Percentiles rank a stretch among this genome's conserved stretches.
Conservation (phyloP, 2,329 filamentous ascomycete species). For the Exophiala aquamarina region DNA sequence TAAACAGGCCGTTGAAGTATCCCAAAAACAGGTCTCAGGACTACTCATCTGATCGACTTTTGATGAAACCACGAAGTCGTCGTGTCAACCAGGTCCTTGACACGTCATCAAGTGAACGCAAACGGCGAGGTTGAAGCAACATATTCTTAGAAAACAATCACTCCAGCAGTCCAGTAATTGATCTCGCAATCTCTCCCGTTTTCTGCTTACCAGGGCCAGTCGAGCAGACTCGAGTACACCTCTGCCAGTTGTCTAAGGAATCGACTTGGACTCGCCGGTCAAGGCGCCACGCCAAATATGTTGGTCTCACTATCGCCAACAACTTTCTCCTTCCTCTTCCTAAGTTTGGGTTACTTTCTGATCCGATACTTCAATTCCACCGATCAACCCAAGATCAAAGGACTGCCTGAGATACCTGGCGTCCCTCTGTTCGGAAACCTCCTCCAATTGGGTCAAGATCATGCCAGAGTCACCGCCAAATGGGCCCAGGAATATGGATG, state of each 20-base stretch:
- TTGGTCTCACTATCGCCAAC: constrained; percentile 20
- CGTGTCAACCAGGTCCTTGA: too few species aligned
- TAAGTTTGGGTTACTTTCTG: constrained; percentile 40
- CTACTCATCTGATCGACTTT: too few species aligned
- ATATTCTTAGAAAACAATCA: too few species aligned
- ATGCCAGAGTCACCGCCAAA: constrained; percentile 55
- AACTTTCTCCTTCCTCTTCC: constrained; percentile 31
- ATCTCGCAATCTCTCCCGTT: neutral
- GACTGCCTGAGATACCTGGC: constrained; percentile 61
- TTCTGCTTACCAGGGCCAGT: neutral
- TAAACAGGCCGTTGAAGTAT: too few species aligned
- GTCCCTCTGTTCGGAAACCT: constrained; percentile 65
- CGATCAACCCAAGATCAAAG: constrained; percentile 61
- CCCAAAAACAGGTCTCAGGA: too few species aligned
- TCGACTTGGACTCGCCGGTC: too few species aligned
- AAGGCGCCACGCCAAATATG: constrained; percentile 13
- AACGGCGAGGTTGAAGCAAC: too few species aligned
- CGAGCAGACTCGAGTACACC: too few species aligned
- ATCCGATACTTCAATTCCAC: constrained; percentile 49
- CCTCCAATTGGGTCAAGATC: constrained; percentile 58
- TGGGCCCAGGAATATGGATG: constrained; percentile 61
- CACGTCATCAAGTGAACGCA: neutral
- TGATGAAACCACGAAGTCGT: too few species aligned
- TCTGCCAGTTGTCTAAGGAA: too few species aligned
- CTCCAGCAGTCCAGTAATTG: neutral